Base-by-base conservation (phyloP, 306 rosid genomes). In the Cicer arietinum region DNA sequence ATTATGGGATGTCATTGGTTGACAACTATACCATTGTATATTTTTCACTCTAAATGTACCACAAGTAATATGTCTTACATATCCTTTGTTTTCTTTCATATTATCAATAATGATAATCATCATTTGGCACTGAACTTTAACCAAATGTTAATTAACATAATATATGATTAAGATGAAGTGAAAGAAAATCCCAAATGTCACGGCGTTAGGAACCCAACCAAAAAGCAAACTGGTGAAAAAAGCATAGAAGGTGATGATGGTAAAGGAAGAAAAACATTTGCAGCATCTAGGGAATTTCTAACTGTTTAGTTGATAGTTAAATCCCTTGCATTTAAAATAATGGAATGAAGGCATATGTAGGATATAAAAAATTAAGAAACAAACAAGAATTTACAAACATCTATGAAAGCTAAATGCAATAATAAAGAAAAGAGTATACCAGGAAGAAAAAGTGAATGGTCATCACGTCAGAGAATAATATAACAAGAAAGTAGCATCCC, bases 391-490 rank as follows among this genome's bases (percentile, higher is more conserved):
- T 61, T 40, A 59, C 37, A 60, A 20, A 81, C 56, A 53, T 73
- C 47, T 50, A 40, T 25, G 7, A 8, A 62, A 70, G 42, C 7
- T 7, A 22, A 48, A 58, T 14, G 75, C 61, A 51, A 57, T 66
- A 77, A 66, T 43, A 7, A 72, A 74, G 83, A 78, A 64, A 37
- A 59, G 84, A 63, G 50, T 75, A 41, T 90, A 92, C 98, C 96
- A 92, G 96, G 88, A 92, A 92, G 89, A 92, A 92, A 84, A 92
- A 92, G 81, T 92, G 98, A 75, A 90, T 77, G 53, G 98, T 89
- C 98, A 92, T 92, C 52, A 90, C 76, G 30, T 90, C 98, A 1
- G 98, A 88, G 71, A 87, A 80, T 60, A 87, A 66, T 59, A 92
- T 89, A 47, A 92, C 96, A 25, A 92, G 94, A 73, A 92, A 92